Evolutionary conservation across 2,329 filamentous ascomycete genomes (phyloP), one percentile per base, ranked within the genome.

Genomic region (Aureobasidium musti): DNA sequence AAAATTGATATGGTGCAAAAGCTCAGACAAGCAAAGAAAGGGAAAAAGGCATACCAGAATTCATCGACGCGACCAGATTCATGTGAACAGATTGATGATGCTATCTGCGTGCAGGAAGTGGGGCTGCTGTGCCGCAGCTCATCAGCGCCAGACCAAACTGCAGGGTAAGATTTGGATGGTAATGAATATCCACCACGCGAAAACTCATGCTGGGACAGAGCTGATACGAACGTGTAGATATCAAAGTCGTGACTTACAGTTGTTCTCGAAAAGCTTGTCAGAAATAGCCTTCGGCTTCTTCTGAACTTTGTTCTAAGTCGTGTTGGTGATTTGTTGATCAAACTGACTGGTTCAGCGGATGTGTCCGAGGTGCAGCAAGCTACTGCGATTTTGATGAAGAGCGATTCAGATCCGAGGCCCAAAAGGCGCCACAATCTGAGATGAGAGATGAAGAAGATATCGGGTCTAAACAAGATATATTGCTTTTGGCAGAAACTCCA

Each of bases 11-110:
- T 21, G 35, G 35, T 35, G 53, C 6, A 41, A 56, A 56, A n/a
- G 35, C 35, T 50, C 7, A 41, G 23, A 33, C 17, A 41, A 52
- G n/a, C 6, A 59, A 52, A 19, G 33, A 37, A 64, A 45, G 13
- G 61, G 28, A 26, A 39, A 53, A 54, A 33, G 53, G 47, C 61
- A 64, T 64, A 64, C 61, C 61, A 43, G 61, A 53, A 64, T 64
- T 64, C 61, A 64, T 64, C 37, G 61, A 64, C 47, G 47, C 47
- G 47, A 64, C 61, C 26, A 64, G 49, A 64, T 64, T 64, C 61
- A 64, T 64, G 49, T 64, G 61, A 64, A 64, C 47, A 64, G 49
- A 37, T 47, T 64, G 61, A 54, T 54, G 47, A 64, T 64, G 61
- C 49, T 64, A 64, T 64, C 47, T 23, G 41, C 49, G 23, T 64